Base-by-base conservation (phyloP, 768 basidiomycete genomes). In the Boletus rubescentipes region DNA sequence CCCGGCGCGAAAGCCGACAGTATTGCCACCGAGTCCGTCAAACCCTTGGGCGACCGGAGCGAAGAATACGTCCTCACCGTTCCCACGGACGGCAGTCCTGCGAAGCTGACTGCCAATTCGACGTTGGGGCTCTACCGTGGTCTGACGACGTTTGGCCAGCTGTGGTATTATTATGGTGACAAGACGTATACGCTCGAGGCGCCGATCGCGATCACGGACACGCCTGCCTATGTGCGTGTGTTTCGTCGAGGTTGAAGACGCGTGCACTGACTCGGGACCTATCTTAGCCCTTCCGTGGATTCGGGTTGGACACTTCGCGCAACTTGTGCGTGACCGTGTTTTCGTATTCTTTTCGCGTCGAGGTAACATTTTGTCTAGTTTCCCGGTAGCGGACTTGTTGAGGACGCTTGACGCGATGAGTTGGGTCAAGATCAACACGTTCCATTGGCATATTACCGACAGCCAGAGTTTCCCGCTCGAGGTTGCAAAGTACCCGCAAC, bases 371-470 rank as follows among this genome's bases (percentile, higher is more conserved):
- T 11, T 5, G 3, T 14, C 12, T 49, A 77, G 76, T 54, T 75
- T 72, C 56, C 73, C 79, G 1, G 67, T 75, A 4, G 15, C 49
- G 2, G 72, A 77, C 31, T 63, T 80, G 51, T 42, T 67, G 3
- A 70, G 79, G 41, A 80, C 79, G 2, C 58, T 85, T 20, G 77
- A 82, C 37, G 76, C 79, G 11, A 82, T 83, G 79, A 73, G 74
- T 12, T 75, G 75, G 71, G 76, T 77, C 55, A 85, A 84, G 74
- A 73, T 72, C 49, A 91, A 85, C 68, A 82, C 81, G 2, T 80
- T 93, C 61, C 89, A 93, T 59, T 93, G 91, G 91, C 92, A 93
- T 63, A 76, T 91, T 52, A 83, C 84, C 34, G 92, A 94, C 69
- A 83, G 84, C 49, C 89, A 93, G 62, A 85, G 83, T 34, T 94